These are phyloP conservation scores for Piromyces finnis DNA, from an alignment of 192 early-diverging fungal species.

Conservation along the genomic window DNA sequence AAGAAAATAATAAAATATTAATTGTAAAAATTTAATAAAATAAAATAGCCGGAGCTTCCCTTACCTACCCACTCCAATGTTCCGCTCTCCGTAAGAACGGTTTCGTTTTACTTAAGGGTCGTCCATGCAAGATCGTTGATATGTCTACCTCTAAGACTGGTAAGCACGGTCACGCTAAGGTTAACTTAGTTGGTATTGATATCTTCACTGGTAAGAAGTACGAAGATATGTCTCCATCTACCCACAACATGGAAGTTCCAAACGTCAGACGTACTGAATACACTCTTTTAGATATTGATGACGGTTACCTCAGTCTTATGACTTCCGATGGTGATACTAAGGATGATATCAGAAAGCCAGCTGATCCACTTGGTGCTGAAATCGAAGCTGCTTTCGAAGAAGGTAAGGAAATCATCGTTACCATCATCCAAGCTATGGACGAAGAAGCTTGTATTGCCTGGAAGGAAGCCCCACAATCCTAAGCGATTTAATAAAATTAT, in stretches of 20 bases:
- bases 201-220: conserved; percentile 97
- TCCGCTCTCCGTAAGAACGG: conserved; percentile 98
- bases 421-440: conserved; percentile 77
- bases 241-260: conserved; percentile 99
- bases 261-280: conserved; percentile 75
- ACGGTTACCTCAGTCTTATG: conserved; percentile 83
- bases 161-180: conserved; percentile 99
- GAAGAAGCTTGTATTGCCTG: conserved; percentile 66
- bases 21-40: neutral
- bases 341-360: conserved; percentile 91
- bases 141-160: conserved; percentile 99
- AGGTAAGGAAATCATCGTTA: conserved; percentile 69
- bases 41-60: conserved; percentile 55
- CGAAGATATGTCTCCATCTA: conserved; percentile 99
- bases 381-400: conserved; percentile 53
- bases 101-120: conserved; percentile 92
- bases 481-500: neutral
- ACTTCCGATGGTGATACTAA: conserved; percentile 55
- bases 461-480: neutral
- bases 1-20: no score
- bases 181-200: conserved; percentile 80
- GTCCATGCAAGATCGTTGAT: conserved; percentile 99
- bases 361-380: conserved; percentile 59
- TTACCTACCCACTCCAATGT: conserved; percentile 97
- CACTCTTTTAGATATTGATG: conserved; percentile 69